Base-by-base conservation (phyloP, 2,329 filamentous ascomycete genomes). In the Alternaria rosae region DNA sequence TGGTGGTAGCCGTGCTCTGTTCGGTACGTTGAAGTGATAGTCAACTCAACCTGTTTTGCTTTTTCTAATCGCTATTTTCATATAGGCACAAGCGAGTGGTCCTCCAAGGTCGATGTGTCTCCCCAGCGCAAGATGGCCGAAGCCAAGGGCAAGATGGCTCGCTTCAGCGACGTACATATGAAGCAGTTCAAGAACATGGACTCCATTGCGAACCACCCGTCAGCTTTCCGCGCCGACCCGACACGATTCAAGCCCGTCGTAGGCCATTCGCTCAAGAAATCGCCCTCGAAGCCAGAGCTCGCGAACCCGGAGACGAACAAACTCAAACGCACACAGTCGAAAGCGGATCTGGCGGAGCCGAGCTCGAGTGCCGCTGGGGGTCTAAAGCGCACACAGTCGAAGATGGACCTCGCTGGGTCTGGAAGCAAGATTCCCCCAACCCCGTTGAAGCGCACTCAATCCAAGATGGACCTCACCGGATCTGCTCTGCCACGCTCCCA, bases 111-210 rank as follows among this genome's bases (percentile, higher is more conserved):
- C 3, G 83, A 84, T 25, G 74, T 81, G 28, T 71, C 74, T 2
- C 72, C 82, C 38, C 81, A 81, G 10, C 90, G 94, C 68, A 92
- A 89, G 78, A 91, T 97, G 73, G 94, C 91, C 7, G 88, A 88
- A 68, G 88, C 94, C 12, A 96, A 90, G 81, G 89, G 92, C 69
- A 94, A 90, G 77, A 86, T 88, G 53, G 84, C 89, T 51, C 90
- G 94, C 47, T 98, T 90, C 81, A 97, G 92, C 76, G 90, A 93
- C 65, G 89, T 88, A 38, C 94, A 98, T 77, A 91, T 92, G 87
- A 89, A 90, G 52, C 88, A 94, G 74, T 97, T 98, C 82, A 92
- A 92, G 81, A 98, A 97, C 84, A 97, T 98, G 94, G 93, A 97
- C 77, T 97, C 94, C 2, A 97, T 98, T 74, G 92, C 89, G 44